Conservation (phyloP, 352 stramenopile genomes). For the Phytophthora brassicae region DNA sequence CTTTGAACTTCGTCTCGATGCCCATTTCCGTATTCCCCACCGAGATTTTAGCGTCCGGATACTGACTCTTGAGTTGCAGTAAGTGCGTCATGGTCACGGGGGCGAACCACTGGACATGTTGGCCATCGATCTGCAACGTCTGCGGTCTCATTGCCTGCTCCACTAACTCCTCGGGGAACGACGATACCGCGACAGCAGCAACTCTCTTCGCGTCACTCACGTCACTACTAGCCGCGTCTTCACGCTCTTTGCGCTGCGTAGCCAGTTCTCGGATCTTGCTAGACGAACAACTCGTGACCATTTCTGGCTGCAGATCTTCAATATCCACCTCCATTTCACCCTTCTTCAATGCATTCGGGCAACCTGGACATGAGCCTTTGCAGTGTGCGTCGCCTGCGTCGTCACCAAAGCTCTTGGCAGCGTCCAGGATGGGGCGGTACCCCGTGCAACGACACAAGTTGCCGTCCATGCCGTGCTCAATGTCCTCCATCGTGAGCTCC, state of each 20-base stretch:
- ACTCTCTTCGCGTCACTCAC: constrained; percentile 26
- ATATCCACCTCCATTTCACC: constrained; percentile 46
- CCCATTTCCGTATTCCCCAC: constrained; percentile 97
- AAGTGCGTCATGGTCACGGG: constrained; percentile 90
- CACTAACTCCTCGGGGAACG: constrained; percentile 68
- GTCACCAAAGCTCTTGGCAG: constrained; percentile 83
- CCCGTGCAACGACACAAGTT: constrained; percentile 96
- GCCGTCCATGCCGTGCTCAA: constrained; percentile 94
- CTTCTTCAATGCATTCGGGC: constrained; percentile 58
- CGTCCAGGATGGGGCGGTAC: constrained; percentile 83
- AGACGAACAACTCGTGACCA: constrained; percentile 65
- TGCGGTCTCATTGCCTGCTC: constrained; percentile 52
- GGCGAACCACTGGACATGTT: constrained; percentile 90
- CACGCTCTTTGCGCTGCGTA: constrained; percentile 38
- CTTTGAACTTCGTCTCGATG: constrained; percentile 96
- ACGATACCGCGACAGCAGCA: constrained; percentile 11
- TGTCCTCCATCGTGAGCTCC: constrained; percentile 79
- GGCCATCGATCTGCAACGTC: constrained; percentile 67
- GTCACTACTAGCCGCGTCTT: constrained; percentile 11
- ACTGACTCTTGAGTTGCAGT: constrained; percentile 83
- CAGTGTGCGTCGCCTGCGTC: constrained; percentile 63
- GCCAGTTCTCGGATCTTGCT: constrained; percentile 65
- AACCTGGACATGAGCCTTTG: constrained; percentile 65
- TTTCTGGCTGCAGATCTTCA: constrained; percentile 48
- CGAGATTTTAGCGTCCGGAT: constrained; percentile 90